Evolutionary conservation across 495 filamentous ascomycete species (phyloP).

Genomic region (Neurospora tetrasperma): DNA sequence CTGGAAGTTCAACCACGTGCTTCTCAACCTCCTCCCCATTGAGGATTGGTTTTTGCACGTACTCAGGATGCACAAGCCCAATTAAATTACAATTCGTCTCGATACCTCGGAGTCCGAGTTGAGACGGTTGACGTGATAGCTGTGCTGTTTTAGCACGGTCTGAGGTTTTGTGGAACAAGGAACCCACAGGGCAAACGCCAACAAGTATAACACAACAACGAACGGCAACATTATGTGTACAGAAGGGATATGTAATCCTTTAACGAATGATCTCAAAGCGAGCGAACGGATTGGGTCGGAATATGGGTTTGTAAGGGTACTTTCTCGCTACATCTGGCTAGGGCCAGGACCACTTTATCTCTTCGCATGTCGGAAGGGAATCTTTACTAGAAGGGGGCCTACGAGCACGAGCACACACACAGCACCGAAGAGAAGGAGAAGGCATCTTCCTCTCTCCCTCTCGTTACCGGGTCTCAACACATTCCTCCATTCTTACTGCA

Average conservation of each 20-base stretch:
- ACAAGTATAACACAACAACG: background rate
- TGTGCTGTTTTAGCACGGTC: background rate
- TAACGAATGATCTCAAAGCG: background rate
- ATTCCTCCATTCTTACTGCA: background rate
- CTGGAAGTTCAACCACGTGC: constrained; percentile 18
- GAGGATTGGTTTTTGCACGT: constrained; percentile 22
- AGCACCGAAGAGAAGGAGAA: background rate
- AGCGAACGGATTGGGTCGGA: background rate
- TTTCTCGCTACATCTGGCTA: background rate
- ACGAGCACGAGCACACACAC: background rate
- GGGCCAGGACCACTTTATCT: background rate
- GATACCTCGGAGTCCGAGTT: background rate
- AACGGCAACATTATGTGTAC: background rate
- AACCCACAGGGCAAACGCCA: background rate
- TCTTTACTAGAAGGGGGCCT: background rate
- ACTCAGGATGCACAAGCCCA: constrained; percentile 22
- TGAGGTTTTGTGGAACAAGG: background rate
- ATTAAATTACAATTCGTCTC: background rate
- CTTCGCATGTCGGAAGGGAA: background rate
- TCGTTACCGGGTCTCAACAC: background rate
- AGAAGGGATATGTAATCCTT: background rate
- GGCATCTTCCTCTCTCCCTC: background rate
- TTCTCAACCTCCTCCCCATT: constrained; percentile 21
- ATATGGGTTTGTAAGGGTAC: background rate
- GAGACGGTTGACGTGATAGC: background rate